Conservation (phyloP, 1,139 yeast species). For the Hyphopichia khmerensis region DNA sequence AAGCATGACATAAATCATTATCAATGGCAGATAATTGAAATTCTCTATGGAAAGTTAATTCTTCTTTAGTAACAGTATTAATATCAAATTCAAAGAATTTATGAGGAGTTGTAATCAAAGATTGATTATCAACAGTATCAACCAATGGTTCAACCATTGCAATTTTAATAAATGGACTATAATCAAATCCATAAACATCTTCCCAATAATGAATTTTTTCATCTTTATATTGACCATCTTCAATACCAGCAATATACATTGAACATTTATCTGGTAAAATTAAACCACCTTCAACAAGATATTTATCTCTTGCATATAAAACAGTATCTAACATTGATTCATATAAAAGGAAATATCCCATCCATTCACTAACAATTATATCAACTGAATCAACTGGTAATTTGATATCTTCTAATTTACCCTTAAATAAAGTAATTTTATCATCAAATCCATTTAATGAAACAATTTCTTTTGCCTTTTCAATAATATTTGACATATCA, state of each 20-base stretch:
- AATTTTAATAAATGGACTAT: constrained; percentile 64
- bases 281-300: constrained; percentile 81
- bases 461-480: constrained; percentile 86
- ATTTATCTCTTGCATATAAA: constrained; percentile 87
- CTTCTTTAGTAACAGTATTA: constrained; percentile 82
- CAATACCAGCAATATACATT: constrained; percentile 89
- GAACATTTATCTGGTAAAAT: constrained; percentile 95
- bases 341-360: constrained; percentile 95
- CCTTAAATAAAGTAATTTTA: constrained; percentile 85
- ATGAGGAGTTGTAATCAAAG: constrained; percentile 72
- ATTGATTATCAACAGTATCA: constrained; percentile 80
- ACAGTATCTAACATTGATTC: constrained; percentile 99
- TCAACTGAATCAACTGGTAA: constrained; percentile 82
- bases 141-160: constrained; percentile 95
- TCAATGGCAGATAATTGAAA: constrained; percentile 74
- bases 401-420: constrained; percentile 90
- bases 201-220: constrained; percentile 96
- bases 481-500: constrained; percentile 95
- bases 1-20: constrained; percentile 82
- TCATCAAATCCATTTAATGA: constrained; percentile 82
- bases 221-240: constrained; percentile 90
- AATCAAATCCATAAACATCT: constrained; percentile 95
- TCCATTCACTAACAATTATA: constrained; percentile 97
- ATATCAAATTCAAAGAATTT: constrained; percentile 82
- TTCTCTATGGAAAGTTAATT: constrained; percentile 67